Conservation (phyloP, 768 basidiomycete genomes). For the Trametes sanguinea region DNA sequence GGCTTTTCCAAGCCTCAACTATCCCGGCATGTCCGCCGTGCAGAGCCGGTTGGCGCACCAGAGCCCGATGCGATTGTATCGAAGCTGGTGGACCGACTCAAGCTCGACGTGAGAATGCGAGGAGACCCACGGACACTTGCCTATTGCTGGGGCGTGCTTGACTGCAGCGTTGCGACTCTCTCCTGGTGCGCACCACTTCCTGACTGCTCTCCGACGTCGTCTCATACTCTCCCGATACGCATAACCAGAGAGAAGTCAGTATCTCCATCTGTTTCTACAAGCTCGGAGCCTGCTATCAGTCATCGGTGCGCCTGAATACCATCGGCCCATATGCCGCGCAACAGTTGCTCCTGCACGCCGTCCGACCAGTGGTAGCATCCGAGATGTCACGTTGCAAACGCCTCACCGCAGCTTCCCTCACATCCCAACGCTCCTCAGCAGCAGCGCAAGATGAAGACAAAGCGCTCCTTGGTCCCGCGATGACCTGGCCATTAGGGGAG, state of each 20-base stretch:
- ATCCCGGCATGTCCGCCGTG: conserved; percentile 18
- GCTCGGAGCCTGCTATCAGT: conserved; percentile 87
- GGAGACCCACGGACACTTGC: conserved; percentile 77
- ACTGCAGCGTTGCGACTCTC: conserved; percentile 75
- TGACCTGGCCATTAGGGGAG: conserved; percentile 96
- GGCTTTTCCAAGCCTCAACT: conserved; percentile 65
- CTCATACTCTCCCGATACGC: background rate
- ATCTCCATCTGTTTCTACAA: conserved; percentile 92
- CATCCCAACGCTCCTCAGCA: background rate
- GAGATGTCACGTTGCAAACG: conserved; percentile 48
- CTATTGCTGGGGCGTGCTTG: conserved; percentile 92
- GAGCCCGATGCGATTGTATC: conserved; percentile 29
- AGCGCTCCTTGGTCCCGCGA: conserved; percentile 63
- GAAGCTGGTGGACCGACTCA: conserved; percentile 64
- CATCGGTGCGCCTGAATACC: conserved; percentile 87
- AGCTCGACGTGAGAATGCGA: conserved; percentile 64
- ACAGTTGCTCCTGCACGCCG: conserved; percentile 75
- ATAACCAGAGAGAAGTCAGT: conserved; percentile 70
- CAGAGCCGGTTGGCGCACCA: conserved; percentile 17
- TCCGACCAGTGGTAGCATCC: conserved; percentile 64
- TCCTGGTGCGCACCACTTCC: conserved; percentile 51
- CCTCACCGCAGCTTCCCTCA: conserved; percentile 49
- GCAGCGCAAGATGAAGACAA: conserved; percentile 14
- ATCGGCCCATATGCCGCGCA: conserved; percentile 94
- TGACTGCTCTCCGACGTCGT: background rate